Conservation (phyloP, 257 asterid genomes). For the Solanum arcanum region DNA sequence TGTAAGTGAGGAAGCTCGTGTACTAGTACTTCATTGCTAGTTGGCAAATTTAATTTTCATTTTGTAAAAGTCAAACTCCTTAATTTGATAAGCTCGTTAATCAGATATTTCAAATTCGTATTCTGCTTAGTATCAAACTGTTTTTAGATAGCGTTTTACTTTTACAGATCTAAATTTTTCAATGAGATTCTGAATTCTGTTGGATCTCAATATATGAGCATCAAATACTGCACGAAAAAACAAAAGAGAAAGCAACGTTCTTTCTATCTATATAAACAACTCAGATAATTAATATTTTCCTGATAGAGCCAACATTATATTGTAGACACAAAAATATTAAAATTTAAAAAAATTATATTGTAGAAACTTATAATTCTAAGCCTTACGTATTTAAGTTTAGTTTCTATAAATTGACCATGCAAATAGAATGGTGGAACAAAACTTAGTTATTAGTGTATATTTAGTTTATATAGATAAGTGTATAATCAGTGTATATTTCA, state of each 20-base stretch:
- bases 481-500: background rate
- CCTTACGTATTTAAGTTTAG: rapidly evolving
- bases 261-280: background rate
- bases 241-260: background rate
- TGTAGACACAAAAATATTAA: background rate
- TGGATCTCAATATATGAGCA: rapidly evolving
- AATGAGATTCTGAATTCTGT: rapidly evolving
- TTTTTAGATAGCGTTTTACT: background rate
- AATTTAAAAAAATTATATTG: background rate
- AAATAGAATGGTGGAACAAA: background rate
- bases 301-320: background rate
- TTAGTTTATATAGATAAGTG: background rate
- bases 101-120: rapidly evolving
- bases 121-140: rapidly evolving
- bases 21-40: background rate
- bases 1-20: constrained; percentile 18
- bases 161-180: rapidly evolving
- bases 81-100: background rate
- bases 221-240: background rate
- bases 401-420: background rate
- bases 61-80: background rate
- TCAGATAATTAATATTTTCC: background rate
- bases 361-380: background rate
- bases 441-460: background rate
- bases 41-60: background rate